Conservation (phyloP, 169 alveolate species). For the Eimeria mitis region DNA sequence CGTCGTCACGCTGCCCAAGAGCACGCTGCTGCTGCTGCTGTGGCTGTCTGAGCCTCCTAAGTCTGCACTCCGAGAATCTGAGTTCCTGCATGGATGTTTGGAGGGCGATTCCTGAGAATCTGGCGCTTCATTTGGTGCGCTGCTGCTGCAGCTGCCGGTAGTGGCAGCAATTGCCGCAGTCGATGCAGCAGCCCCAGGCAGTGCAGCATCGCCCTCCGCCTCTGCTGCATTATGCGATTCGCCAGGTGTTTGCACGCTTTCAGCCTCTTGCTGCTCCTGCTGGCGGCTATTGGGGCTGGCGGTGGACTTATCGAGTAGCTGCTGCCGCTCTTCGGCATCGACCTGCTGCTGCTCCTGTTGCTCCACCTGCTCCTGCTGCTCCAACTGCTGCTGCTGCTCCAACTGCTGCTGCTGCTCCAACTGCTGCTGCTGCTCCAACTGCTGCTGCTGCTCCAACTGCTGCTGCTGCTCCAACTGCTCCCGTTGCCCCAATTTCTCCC, state of each 20-base stretch:
- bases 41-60: neutral
- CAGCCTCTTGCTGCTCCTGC: constrained; percentile 12
- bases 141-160: constrained; percentile 50
- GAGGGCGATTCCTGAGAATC: neutral
- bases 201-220: neutral
- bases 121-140: neutral
- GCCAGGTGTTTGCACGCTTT: neutral
- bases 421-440: neutral
- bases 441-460: constrained; percentile 28
- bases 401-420: constrained; percentile 14
- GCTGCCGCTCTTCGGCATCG: neutral
- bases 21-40: constrained; percentile 22
- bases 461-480: neutral
- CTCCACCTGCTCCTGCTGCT: neutral
- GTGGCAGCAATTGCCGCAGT: neutral
- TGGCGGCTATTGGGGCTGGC: neutral
- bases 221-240: neutral
- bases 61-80: constrained; percentile 35
- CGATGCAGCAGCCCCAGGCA: neutral
- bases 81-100: neutral
- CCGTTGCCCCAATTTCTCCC: neutral
- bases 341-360: constrained; percentile 26
- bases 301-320: neutral
- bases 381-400: neutral
- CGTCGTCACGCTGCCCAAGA: neutral